phyloP scores from a whole-genome alignment of 306 rosid species.

The Phaseolus lunatus region DNA sequence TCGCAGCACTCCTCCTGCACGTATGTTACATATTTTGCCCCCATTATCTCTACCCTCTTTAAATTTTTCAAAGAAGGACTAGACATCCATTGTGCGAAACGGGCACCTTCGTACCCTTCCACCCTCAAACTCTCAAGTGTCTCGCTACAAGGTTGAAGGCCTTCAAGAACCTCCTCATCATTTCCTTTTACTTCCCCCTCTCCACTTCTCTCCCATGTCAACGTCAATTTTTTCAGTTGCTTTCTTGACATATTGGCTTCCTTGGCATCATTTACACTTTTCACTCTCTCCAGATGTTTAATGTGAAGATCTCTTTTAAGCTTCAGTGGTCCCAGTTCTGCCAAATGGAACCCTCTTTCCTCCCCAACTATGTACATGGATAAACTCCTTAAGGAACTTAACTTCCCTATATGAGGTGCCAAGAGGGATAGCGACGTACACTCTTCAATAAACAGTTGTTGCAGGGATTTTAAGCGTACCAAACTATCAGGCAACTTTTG shows the following conservation, averaged over 20 bases:
- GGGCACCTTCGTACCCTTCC: not conserved
- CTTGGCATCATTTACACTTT: not conserved
- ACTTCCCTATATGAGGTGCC: not conserved
- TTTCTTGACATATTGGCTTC: not conserved
- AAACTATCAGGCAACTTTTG: not conserved
- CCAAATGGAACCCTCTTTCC: slow-evolving; percentile 28
- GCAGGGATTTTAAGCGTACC: not conserved
- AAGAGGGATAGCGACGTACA: not conserved
- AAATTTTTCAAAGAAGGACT: not conserved
- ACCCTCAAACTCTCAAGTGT: not conserved
- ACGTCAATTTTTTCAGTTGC: not conserved
- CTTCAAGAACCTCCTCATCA: slow-evolving; percentile 27
- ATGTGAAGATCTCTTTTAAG: slow-evolving; percentile 38
- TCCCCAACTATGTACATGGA: slow-evolving; percentile 12
- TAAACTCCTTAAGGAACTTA: slow-evolving; percentile 22
- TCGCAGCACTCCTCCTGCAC: not conserved
- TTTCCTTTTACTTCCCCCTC: not conserved
- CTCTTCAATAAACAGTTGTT: not conserved
- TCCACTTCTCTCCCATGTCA: slow-evolving; percentile 11
- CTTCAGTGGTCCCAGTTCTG: slow-evolving; percentile 24
- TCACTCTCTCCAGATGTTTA: slow-evolving; percentile 33
- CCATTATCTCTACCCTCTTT: slow-evolving; percentile 14
- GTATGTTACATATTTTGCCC: not conserved
- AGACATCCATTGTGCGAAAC: slow-evolving; percentile 40
- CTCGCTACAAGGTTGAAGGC: slow-evolving; percentile 38